Base-by-base conservation (phyloP, 1,284 basidiomycete species). In the Sanguinoderma infundibulare region DNA sequence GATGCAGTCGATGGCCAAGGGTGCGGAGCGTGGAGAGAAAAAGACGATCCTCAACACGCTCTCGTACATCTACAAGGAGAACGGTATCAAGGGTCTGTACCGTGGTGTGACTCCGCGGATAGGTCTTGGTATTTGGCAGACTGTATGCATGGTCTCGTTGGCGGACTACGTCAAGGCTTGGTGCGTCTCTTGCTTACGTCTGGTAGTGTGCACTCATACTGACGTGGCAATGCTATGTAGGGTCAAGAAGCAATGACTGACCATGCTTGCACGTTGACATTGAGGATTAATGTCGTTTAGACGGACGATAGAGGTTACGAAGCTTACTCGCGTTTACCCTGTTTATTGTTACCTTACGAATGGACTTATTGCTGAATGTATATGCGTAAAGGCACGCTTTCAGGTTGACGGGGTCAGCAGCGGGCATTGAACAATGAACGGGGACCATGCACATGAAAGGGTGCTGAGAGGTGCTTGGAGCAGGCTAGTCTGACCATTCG, bases 1-100 rank as follows among this genome's bases (percentile, higher is more conserved):
- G 92, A 99, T 99, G 98, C 98, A 99, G 87, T 97, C 95, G 50
- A 98, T 98, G 90, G 88, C 94, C 39, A 98, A 98, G 72, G 83
- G 81, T 40, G 84, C 83, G 67, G 94, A 94, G 73, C 88, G 95
- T 53, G 95, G 95, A 2, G 88, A 83, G 47, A 98, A 98, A 78
- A 83, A 94, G 57, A 98, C 96, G 6, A 95, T 99, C 62, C 66
- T 93, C 67, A 97, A 93, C 81, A 99, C 97, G 0, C 80, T 98
- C 57, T 80, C 77, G 22, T 98, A 95, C 81, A 94, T 98, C 74
- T 98, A 98, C 87, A 90, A 87, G 75, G 95, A 97, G 78, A 98
- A 96, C 76, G 98, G 98, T 61, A 83, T 99, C 75, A 96, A 93
- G 79, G 98, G 98, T 39, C 84, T 99, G 36, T 99, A 99, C 85